Percentiles rank a stretch among this genome's conserved stretches.
Conservation (phyloP, 495 filamentous ascomycete genomes). For the Aspergillus baeticus region DNA sequence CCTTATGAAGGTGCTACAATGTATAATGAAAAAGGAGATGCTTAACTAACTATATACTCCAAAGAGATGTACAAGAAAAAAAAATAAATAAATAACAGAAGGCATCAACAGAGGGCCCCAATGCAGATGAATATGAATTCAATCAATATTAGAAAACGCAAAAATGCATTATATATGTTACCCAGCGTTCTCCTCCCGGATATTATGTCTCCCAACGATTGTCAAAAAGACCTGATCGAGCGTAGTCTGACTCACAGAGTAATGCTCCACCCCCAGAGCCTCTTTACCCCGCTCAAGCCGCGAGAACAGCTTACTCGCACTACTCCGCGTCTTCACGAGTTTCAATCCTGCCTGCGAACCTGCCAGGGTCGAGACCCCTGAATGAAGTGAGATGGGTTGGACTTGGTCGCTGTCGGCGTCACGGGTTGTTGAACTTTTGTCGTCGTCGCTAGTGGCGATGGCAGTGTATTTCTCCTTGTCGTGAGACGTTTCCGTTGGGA, state of each 20-base stretch:
- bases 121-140: too few species aligned
- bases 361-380: neutral
- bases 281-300: constrained; percentile 66
- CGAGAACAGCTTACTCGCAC: constrained; percentile 65
- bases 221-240: constrained; percentile 85
- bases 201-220: constrained; percentile 74
- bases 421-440: neutral
- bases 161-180: neutral
- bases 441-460: neutral
- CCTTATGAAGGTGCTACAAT: too few species aligned
- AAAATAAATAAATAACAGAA: too few species aligned
- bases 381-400: neutral
- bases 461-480: neutral
- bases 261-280: constrained; percentile 70
- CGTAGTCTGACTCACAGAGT: constrained; percentile 76
- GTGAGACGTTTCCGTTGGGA: constrained; percentile 47
- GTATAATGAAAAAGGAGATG: too few species aligned
- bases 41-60: too few species aligned
- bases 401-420: neutral
- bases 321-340: neutral
- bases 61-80: too few species aligned
- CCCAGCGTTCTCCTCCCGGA: constrained; percentile 66
- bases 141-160: neutral
- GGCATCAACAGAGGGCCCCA: too few species aligned
- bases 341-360: neutral